Conservation (phyloP, 1,284 basidiomycete genomes). For the Trichosporon coremiiforme region DNA sequence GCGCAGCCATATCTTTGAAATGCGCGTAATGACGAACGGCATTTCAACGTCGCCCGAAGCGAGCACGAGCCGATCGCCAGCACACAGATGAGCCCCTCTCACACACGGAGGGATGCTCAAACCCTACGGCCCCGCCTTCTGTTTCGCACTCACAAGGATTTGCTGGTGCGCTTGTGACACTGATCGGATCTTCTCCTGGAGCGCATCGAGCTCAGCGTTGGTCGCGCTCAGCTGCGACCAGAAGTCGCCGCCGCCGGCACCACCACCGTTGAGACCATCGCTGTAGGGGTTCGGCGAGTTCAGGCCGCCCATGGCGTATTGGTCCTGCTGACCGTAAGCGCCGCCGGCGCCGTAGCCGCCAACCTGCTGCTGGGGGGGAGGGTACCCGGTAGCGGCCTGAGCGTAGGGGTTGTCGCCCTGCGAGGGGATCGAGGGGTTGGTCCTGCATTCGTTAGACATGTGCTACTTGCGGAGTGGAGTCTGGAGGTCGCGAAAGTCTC, state of each 20-base stretch:
- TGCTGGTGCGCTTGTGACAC: slow-evolving; percentile 51
- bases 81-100: no score
- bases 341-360: slow-evolving; percentile 30
- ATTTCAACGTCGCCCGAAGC: no score
- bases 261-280: slow-evolving; percentile 27
- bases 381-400: slow-evolving; percentile 34
- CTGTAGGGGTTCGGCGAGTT: slow-evolving; percentile 24
- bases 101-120: no score
- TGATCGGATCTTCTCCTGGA: slow-evolving; percentile 54
- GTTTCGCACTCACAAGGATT: slow-evolving; percentile 39
- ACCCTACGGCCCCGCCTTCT: no score
- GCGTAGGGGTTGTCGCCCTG: slow-evolving; percentile 44
- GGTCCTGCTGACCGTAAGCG: slow-evolving; percentile 52
- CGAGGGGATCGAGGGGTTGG: slow-evolving; percentile 31
- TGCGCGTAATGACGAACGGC: no score
- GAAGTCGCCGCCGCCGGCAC: slow-evolving; percentile 47
- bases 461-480: neutral
- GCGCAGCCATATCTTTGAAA: neutral
- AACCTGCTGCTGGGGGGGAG: slow-evolving; percentile 30
- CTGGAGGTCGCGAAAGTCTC: neutral
- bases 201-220: slow-evolving; percentile 42
- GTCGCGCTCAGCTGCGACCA: slow-evolving; percentile 49
- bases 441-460: slow-evolving; percentile 8
- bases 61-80: no score
- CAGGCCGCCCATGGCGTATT: slow-evolving; percentile 43